Conservation (phyloP, 2,329 filamentous ascomycete genomes). For the Diaporthe citriasiana region DNA sequence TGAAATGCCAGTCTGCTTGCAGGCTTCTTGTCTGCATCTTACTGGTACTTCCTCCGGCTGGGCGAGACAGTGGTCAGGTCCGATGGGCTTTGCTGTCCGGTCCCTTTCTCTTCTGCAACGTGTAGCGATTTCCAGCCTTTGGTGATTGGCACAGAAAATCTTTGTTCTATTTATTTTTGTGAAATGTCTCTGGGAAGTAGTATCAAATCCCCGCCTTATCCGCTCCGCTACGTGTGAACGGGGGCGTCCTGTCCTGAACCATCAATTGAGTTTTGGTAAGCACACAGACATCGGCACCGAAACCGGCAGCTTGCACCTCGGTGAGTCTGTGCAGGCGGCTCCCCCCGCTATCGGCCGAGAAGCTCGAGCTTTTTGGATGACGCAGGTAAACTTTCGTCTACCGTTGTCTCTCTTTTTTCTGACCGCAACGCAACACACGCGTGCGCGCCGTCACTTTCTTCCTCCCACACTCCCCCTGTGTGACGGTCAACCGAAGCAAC, state of each 20-base stretch:
- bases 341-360: conserved; percentile 22
- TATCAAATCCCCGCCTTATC: neutral
- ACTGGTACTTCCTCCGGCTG: neutral
- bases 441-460: no score
- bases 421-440: no score
- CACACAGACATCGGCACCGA: neutral
- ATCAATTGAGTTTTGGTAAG: neutral
- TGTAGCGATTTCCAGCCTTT: no score
- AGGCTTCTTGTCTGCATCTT: neutral
- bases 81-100: no score
- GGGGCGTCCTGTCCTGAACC: no score
- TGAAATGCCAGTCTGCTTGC: neutral
- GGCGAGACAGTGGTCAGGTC: no score
- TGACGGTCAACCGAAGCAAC: no score
- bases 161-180: neutral
- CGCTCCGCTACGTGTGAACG: no score
- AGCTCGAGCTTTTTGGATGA: neutral
- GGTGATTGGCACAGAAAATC: no score
- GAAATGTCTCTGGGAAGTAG: neutral
- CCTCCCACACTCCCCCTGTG: no score
- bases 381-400: neutral
- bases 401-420: neutral
- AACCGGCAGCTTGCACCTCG: neutral
- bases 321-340: neutral
- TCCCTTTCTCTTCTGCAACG: no score